These are phyloP conservation scores for Solanum arcanum DNA, from an alignment of 257 asterid genomes.

Conservation along the genomic window DNA sequence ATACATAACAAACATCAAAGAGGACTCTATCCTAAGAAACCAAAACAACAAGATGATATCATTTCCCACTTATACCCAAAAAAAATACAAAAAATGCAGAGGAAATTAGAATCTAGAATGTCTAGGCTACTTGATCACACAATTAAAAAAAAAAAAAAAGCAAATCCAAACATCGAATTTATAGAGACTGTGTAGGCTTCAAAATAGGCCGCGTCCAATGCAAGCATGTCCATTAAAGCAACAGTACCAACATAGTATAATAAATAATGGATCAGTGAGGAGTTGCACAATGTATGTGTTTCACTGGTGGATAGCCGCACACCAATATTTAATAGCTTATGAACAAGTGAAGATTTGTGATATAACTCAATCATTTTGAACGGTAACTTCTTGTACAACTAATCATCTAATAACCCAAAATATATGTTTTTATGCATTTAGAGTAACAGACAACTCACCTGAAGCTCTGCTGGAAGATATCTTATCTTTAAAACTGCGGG, in stretches of 20 bases:
- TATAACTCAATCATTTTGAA: too few relatives aligned
- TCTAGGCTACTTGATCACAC: not conserved
- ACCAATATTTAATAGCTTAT: not conserved
- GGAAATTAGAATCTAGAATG: not conserved
- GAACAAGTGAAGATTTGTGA: not conserved
- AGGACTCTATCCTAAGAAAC: too few relatives aligned
- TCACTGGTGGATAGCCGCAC: not conserved
- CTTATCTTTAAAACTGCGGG: conserved; percentile 95
- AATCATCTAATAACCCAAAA: not conserved
- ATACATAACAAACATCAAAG: too few relatives aligned
- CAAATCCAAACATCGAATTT: not conserved
- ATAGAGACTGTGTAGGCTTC: not conserved
- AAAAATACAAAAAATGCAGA: not conserved
- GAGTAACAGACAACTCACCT: conserved; percentile 25
- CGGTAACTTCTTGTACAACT: not conserved
- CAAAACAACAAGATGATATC: too few relatives aligned
- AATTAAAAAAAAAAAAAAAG: not conserved
- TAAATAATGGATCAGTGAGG: not conserved
- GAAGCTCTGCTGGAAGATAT: conserved; percentile 96
- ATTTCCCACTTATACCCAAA: not conserved
- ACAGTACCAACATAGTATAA: not conserved
- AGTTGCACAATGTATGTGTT: not conserved
- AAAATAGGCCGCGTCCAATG: not conserved
- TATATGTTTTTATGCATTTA: not conserved
- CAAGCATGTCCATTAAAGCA: not conserved